Conservation (phyloP, 257 asterid genomes). For the Gentiana macrophylla region DNA sequence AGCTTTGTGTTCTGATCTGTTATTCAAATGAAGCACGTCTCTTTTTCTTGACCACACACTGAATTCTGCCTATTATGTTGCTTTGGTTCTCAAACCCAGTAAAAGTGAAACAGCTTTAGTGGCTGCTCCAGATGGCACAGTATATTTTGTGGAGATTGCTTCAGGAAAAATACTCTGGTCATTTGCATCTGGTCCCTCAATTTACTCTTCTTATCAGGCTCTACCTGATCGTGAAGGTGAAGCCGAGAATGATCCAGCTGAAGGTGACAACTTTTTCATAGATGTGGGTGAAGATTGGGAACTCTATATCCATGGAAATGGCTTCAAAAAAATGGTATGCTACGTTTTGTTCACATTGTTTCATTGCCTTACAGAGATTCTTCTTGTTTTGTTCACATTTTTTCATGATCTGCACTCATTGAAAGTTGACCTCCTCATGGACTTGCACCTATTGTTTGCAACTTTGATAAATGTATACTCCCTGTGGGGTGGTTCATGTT, state of each 20-base stretch:
- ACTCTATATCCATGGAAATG: constrained; percentile 51
- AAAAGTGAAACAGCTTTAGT: constrained; percentile 52
- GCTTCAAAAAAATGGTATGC: constrained; percentile 48
- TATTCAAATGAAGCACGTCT: too few species aligned
- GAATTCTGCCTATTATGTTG: constrained; percentile 9
- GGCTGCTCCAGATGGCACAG: constrained; percentile 83
- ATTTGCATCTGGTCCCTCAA: constrained; percentile 71
- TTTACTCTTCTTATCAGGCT: constrained; percentile 59
- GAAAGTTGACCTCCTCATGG: neutral
- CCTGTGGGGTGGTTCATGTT: too few species aligned
- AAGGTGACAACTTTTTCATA: constrained; percentile 45
- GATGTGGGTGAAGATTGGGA: constrained; percentile 88
- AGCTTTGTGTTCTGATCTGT: neutral
- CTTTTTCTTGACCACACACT: neutral
- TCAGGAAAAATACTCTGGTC: constrained; percentile 59
- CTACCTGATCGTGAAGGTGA: constrained; percentile 43
- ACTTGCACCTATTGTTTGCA: neutral
- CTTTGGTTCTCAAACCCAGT: constrained; percentile 24
- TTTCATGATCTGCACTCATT: neutral
- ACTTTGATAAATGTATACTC: neutral
- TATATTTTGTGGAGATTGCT: constrained; percentile 44
- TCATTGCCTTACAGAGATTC: neutral
- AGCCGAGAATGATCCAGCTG: constrained; percentile 33
- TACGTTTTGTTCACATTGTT: neutral
- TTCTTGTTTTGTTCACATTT: neutral